Percentiles rank a stretch among this genome's conserved stretches.
These are phyloP conservation scores for Diaporthe ampelina DNA, from an alignment of 2,329 filamentous ascomycete genomes.

Conservation along the genomic window DNA sequence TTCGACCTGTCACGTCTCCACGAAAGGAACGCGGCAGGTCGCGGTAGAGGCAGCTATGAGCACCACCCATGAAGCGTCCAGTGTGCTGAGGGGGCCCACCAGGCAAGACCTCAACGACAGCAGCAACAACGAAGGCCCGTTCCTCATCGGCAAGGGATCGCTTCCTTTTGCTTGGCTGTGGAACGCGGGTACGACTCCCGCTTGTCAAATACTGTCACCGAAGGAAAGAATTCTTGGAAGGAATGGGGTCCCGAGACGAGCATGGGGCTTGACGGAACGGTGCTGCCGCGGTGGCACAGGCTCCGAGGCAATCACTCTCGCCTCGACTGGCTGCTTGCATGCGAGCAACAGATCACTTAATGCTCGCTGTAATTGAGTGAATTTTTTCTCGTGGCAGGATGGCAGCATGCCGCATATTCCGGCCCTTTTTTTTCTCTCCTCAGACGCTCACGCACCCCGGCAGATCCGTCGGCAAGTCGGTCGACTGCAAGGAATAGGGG, in stretches of 20 bases:
- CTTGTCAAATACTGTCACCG: neutral
- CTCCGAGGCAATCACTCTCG: neutral
- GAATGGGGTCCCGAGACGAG: neutral
- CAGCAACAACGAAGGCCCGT: neutral
- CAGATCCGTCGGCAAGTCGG: neutral
- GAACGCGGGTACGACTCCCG: constrained; percentile 10
- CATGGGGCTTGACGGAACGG: constrained; percentile 18
- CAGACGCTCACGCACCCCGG: constrained; percentile 7
- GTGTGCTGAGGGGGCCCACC: neutral
- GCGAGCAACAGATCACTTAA: neutral
- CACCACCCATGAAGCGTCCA: neutral
- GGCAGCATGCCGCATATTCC: neutral
- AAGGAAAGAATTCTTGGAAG: neutral
- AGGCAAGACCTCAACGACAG: neutral
- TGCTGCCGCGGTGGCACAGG: constrained; percentile 7
- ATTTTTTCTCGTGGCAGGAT: neutral
- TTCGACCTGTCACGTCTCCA: constrained; percentile 7
- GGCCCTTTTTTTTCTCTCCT: too few species aligned
- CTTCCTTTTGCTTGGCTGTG: neutral
- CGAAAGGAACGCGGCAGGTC: neutral
- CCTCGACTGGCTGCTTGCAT: constrained; percentile 9
- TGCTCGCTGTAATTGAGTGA: neutral
- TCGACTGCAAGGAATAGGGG: constrained; percentile 6
- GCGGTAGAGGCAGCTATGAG: neutral
- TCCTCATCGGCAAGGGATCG: neutral